Percentiles rank a stretch among this genome's conserved stretches.
Evolutionary conservation across 441 rosid genomes (phyloP).

Genomic region (Eutrema salsugineum): DNA sequence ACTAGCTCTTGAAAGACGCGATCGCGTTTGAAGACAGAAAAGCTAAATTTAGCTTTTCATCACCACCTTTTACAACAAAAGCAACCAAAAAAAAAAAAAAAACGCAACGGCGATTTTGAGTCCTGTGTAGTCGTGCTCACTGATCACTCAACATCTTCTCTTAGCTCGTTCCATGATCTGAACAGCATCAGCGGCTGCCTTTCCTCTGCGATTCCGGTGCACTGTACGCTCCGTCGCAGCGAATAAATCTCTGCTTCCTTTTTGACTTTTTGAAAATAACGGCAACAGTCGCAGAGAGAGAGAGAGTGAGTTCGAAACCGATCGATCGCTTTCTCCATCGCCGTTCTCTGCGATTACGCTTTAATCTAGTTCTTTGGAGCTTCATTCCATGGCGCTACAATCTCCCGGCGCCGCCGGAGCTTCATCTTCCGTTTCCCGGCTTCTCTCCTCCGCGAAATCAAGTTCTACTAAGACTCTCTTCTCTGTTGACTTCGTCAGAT

Average conservation of each 20-base stretch:
- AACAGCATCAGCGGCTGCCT: background rate
- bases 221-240: background rate
- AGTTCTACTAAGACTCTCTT: slow-evolving; percentile 34
- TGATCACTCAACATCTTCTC: slow-evolving; percentile 1
- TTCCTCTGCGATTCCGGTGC: slow-evolving; percentile 16
- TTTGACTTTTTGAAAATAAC: slow-evolving; percentile 20
- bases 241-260: background rate
- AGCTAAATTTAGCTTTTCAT: background rate
- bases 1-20: slow-evolving; percentile 13
- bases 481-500: slow-evolving; percentile 70
- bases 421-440: slow-evolving; percentile 52
- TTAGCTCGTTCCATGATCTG: background rate
- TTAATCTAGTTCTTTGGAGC: background rate
- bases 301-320: slow-evolving; percentile 10
- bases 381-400: slow-evolving; percentile 27
- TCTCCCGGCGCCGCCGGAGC: slow-evolving; percentile 28
- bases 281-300: slow-evolving; percentile 18
- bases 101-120: slow-evolving; percentile 19
- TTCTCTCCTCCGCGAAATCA: slow-evolving; percentile 37
- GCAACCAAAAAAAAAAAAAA: background rate
- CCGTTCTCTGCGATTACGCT: background rate
- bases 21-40: background rate
- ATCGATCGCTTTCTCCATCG: slow-evolving; percentile 22
- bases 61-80: slow-evolving; percentile 5
- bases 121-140: slow-evolving; percentile 6